Evolutionary conservation across 1,284 basidiomycete species (phyloP), one percentile per base, ranked within the genome.

Genomic region (Leucoagaricus sp.): DNA sequence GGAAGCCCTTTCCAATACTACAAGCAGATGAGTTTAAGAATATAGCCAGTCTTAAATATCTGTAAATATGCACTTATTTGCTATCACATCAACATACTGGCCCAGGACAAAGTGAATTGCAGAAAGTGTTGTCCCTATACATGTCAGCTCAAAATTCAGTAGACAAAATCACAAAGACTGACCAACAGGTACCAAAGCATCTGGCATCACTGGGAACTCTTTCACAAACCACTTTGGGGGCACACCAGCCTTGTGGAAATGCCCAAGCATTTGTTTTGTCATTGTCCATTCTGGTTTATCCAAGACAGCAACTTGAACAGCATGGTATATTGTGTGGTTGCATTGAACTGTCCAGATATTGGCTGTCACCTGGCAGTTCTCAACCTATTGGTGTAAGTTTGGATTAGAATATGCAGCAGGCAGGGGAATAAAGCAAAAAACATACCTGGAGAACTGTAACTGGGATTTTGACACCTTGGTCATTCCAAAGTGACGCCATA

Each of bases 21-120:
- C 5, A 61, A 26, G 38, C 8, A 21, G 7, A n/a, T n/a, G 13
- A 51, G 46, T n/a, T 60, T 57, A 58, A 58, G 53, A 46, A 60
- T 33, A 12, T 50, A 21, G n/a, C n/a, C n/a, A 9, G 6, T 26
- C 1, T n/a, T n/a, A n/a, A n/a, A n/a, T n/a, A n/a, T n/a, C n/a
- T n/a, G n/a, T n/a, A n/a, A n/a, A n/a, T n/a, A 42, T 23, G 82
- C 93, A 97, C 92, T 93, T 93, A 63, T 91, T 94, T 10, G 92
- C 93, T 59, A 93, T 82, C 1, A 97, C 93, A 73, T 99, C 97
- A 17, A 99, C 93, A 70, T 84, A 94, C 72, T 99, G 97, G 0
- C 97, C 97, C 0, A 97, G 97, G 13, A 99, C 96, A 69, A 98
- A 99, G 75, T 99, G 97, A 41, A 91, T 82, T 0, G 95, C 94